These are phyloP conservation scores for Tulasnella sp. DNA, from an alignment of 768 basidiomycete genomes.

Conservation along the genomic window DNA sequence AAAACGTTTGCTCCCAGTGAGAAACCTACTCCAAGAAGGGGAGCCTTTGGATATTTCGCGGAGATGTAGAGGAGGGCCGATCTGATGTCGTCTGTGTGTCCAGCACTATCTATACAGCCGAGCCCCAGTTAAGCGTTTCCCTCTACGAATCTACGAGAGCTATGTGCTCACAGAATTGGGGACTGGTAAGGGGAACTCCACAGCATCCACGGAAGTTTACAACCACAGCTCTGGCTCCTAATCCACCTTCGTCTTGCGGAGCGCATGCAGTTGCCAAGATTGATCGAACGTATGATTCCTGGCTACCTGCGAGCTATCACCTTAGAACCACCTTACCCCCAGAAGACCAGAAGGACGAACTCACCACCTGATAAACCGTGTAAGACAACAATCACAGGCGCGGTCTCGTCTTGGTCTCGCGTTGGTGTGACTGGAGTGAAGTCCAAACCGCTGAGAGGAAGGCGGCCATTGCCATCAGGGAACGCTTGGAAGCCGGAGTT, in stretches of 20 bases:
- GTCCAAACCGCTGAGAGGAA: slow-evolving; percentile 47
- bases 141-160: slow-evolving; percentile 31
- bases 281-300: slow-evolving; percentile 84
- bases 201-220: slow-evolving; percentile 93
- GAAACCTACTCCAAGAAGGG: slow-evolving; percentile 81
- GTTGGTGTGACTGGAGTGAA: slow-evolving; percentile 27
- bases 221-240: slow-evolving; percentile 84
- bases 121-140: too few relatives aligned
- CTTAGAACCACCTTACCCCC: neutral
- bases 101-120: slow-evolving; percentile 67
- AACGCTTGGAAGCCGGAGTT: slow-evolving; percentile 38
- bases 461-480: slow-evolving; percentile 60
- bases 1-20: slow-evolving; percentile 90
- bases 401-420: slow-evolving; percentile 31
- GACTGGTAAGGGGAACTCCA: slow-evolving; percentile 71
- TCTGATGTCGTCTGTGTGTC: slow-evolving; percentile 83
- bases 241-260: slow-evolving; percentile 66
- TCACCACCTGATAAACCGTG: slow-evolving; percentile 44
- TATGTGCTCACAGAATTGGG: slow-evolving; percentile 52
- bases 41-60: slow-evolving; percentile 64
- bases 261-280: slow-evolving; percentile 66
- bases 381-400: slow-evolving; percentile 38
- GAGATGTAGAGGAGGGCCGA: slow-evolving; percentile 71
- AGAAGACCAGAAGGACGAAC: neutral
- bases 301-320: slow-evolving; percentile 51